Base-by-base conservation (phyloP, 805 yeast species). In the Kodamaea neixiangensis region DNA sequence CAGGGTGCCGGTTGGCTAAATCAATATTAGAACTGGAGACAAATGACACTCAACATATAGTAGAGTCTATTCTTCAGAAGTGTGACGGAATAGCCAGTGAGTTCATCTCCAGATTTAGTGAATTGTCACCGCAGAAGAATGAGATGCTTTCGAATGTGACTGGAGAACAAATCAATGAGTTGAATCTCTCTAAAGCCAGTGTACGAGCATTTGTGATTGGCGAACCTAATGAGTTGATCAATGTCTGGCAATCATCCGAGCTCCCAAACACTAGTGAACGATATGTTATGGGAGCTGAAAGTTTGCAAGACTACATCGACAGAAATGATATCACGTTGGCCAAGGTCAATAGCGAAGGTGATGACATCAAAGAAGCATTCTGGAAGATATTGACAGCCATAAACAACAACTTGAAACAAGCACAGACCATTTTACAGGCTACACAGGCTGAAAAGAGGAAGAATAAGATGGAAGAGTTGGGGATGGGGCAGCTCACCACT, bases 321-420 rank as follows among this genome's bases (percentile, higher is more conserved):
- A 66, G 75, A 44, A 54, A 60, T 21, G 69, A 62, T 43, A 35
- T 61, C 21, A 59, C 20, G n/a, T 37, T 37, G 41, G 41, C 41
- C 37, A 19, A 13, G 31, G 45, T 33, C n/a, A 38, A 38, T 35
- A 47, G 3, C n/a, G 10, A 13, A 33, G 6, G 15, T 13, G 34
- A 25, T 18, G 40, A 51, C 18, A 45, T 59, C 6, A 47, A 46
- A 2, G 46, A 37, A 17, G 41, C 15, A 7, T 37, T 15, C 49
- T 81, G 84, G 84, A 55, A 58, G 18, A 63, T 69, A 1, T 62
- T 80, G 11, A 60, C 76, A 0, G 49, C 59, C 7, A 72, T 79
- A 72, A 67, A 68, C 38, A 57, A 53, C 15, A 60, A 59, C 46
- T 67, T 73, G 52, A 79, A 76, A 54, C 50, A 52, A 21, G 75